phyloP scores from a whole-genome alignment of 768 basidiomycete genomes.

The Boletus edulis region DNA sequence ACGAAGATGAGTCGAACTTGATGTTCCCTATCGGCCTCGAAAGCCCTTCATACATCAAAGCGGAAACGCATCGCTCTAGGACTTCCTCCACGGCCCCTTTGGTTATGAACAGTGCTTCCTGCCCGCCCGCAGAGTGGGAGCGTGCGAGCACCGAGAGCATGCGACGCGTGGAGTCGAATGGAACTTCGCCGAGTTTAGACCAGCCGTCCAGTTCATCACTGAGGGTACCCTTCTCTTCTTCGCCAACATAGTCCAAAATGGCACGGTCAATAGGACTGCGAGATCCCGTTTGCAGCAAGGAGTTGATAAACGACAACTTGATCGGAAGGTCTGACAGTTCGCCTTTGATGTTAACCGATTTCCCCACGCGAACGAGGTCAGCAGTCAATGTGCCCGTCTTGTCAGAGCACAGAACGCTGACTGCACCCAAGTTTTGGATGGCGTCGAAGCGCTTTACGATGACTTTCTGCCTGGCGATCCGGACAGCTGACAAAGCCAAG shows the following conservation, averaged over 20 bases:
- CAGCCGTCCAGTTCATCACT: constrained; percentile 16
- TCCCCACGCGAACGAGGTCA: constrained; percentile 37
- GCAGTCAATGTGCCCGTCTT: constrained; percentile 62
- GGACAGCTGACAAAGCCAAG: constrained; percentile 54
- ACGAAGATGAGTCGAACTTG: constrained; percentile 18
- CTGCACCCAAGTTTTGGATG: constrained; percentile 58
- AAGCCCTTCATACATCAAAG: constrained; percentile 16
- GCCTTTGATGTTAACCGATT: constrained; percentile 22
- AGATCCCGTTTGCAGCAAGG: constrained; percentile 33
- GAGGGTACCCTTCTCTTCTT: constrained; percentile 10
- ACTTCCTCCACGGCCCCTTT: constrained; percentile 34
- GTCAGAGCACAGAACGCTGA: constrained; percentile 55
- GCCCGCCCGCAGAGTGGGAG: constrained; percentile 8
- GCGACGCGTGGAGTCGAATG: constrained; percentile 36
- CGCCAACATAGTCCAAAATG: constrained; percentile 27
- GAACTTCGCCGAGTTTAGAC: constrained; percentile 34
- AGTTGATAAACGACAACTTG: constrained; percentile 32
- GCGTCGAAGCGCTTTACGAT: constrained; percentile 64
- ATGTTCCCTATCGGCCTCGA: constrained; percentile 10
- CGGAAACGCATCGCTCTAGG: constrained; percentile 27
- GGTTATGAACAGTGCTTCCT: constrained; percentile 26
- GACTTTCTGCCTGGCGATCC: constrained; percentile 56
- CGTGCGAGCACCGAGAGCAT: constrained; percentile 36
- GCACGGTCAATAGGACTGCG: constrained; percentile 37
- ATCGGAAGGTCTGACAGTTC: constrained; percentile 24